Conservation (phyloP, 2,329 filamentous ascomycete genomes). For the Colletotrichum abscissum region DNA sequence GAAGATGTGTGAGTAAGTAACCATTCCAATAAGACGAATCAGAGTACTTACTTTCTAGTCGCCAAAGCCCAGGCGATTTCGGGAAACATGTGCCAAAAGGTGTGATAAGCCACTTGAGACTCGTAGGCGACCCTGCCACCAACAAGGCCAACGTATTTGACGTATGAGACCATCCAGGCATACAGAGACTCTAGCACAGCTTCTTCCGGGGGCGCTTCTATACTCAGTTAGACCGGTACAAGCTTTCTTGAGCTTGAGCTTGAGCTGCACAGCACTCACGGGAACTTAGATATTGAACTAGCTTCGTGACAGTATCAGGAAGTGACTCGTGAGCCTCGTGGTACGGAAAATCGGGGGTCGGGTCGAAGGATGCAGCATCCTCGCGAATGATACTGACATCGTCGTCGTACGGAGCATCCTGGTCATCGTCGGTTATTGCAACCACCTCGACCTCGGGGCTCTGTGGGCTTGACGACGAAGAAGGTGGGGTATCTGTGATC, state of each 20-base stretch:
- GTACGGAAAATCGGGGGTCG: slow-evolving; percentile 60
- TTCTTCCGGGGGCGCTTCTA: slow-evolving; percentile 57
- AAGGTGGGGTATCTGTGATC: slow-evolving; percentile 42
- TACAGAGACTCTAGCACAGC: slow-evolving; percentile 56
- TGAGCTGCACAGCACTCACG: slow-evolving; percentile 38
- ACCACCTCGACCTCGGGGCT: slow-evolving; percentile 60
- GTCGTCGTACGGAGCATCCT: slow-evolving; percentile 42
- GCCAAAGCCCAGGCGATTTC: slow-evolving; percentile 57
- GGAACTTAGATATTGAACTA: slow-evolving; percentile 49
- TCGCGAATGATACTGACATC: slow-evolving; percentile 38
- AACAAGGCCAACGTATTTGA: slow-evolving; percentile 52
- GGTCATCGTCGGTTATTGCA: slow-evolving; percentile 49
- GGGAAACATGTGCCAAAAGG: slow-evolving; percentile 66
- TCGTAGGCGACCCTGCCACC: slow-evolving; percentile 50
- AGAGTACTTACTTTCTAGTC: slow-evolving; percentile 33
- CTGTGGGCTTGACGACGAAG: slow-evolving; percentile 50
- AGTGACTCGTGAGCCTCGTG: slow-evolving; percentile 45
- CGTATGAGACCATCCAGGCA: slow-evolving; percentile 62
- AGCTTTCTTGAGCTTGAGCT: too few species aligned
- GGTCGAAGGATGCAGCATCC: slow-evolving; percentile 48
- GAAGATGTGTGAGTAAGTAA: neutral
- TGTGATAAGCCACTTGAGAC: slow-evolving; percentile 55
- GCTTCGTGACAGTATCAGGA: slow-evolving; percentile 47
- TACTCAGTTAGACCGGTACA: slow-evolving; percentile 39
- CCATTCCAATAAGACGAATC: too few species aligned